Percentiles rank a stretch among this genome's conserved stretches.
These are phyloP conservation scores for Solanum ahanhuiri DNA, from an alignment of 257 asterid genomes.

Conservation along the genomic window DNA sequence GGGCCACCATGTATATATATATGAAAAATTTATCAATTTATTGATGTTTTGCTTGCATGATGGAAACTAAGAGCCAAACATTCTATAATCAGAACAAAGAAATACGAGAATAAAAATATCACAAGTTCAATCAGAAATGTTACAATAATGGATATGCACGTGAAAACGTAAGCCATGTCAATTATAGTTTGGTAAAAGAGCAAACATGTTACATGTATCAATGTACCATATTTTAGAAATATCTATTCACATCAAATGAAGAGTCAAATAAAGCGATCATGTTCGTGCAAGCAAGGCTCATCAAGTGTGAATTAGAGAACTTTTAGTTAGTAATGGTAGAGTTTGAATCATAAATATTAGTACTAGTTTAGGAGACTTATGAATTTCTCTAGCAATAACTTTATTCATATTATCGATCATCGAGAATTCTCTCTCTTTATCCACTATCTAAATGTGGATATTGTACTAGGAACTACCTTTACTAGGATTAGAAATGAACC, in stretches of 20 bases:
- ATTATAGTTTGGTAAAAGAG: background rate
- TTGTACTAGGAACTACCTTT: no score
- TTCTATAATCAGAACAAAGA: background rate
- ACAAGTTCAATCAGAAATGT: background rate
- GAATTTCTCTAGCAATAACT: background rate
- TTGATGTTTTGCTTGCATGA: background rate
- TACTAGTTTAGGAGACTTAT: no score
- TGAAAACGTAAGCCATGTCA: background rate
- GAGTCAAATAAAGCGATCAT: background rate
- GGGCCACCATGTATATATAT: background rate
- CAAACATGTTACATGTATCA: background rate
- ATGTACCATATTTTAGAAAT: background rate
- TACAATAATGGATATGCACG: slow-evolving; percentile 1
- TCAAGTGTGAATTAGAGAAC: background rate
- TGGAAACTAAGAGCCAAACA: background rate
- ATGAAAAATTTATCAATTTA: background rate
- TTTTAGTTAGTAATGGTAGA: background rate
- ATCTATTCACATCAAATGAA: background rate
- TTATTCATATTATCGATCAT: no score
- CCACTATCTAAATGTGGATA: no score
- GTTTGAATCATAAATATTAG: background rate
- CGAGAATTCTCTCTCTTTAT: no score
- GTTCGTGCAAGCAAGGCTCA: background rate
- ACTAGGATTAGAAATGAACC: no score
- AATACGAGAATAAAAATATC: background rate